Percentiles rank a stretch among this genome's conserved stretches.
Evolutionary conservation across 2,329 filamentous ascomycete species (phyloP).

Genomic region (Lachnellula cervina): DNA sequence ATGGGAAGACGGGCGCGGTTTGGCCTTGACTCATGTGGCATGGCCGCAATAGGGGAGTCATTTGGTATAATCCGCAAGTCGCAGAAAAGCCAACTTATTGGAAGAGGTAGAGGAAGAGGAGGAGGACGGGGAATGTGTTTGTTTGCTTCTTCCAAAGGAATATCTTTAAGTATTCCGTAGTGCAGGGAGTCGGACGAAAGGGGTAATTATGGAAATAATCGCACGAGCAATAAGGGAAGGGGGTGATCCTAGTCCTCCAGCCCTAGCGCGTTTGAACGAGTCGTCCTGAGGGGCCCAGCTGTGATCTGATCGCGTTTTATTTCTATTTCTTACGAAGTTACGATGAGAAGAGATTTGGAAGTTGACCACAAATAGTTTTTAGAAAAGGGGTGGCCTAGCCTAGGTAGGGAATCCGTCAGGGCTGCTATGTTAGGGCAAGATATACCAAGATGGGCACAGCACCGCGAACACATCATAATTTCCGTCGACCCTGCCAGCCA

Average conservation of each 20-base stretch:
- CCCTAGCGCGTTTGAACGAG: slow-evolving; percentile 19
- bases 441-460: no score
- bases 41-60: no score
- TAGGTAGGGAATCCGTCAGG: no score
- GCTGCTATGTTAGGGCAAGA: no score
- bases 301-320: slow-evolving; percentile 14
- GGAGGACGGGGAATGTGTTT: background rate
- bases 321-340: slow-evolving; percentile 5
- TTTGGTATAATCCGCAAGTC: no score
- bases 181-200: slow-evolving; percentile 2
- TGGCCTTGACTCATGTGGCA: no score
- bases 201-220: background rate
- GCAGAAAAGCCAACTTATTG: background rate
- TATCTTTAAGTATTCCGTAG: background rate
- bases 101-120: background rate
- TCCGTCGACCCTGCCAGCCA: background rate
- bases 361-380: background rate
- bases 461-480: background rate
- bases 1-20: no score
- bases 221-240: slow-evolving; percentile 1
- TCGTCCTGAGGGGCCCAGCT: slow-evolving; percentile 2
- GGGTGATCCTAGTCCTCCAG: slow-evolving; percentile 2
- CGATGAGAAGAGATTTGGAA: background rate
- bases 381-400: background rate
- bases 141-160: background rate